A percentile compares a stretch with the other conserved stretches of the same genome.
These are phyloP conservation scores for Sanghuangporus baumii DNA, from an alignment of 1,284 basidiomycete genomes.

Conservation along the genomic window DNA sequence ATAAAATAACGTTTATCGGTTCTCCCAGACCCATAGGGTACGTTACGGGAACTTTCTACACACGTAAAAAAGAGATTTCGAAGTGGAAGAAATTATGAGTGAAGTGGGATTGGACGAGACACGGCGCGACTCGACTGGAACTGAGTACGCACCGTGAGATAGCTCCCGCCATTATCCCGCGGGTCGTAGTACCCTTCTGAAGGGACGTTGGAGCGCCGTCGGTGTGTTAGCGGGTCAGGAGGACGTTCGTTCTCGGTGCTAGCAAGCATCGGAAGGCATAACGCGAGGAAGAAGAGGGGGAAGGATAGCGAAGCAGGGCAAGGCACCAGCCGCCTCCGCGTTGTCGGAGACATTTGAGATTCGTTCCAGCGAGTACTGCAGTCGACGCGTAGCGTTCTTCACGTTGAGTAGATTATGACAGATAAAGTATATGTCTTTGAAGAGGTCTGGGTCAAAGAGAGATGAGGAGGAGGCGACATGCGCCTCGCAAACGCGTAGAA, in stretches of 20 bases:
- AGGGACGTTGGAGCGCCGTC: constrained; percentile 13
- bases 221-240: neutral
- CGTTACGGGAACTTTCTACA: constrained; percentile 52
- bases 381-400: no score
- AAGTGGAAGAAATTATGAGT: neutral
- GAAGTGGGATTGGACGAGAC: neutral
- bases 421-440: no score
- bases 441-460: no score
- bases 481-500: neutral
- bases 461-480: no score
- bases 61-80: neutral
- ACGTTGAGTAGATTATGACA: no score
- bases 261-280: neutral
- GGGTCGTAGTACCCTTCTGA: constrained; percentile 42
- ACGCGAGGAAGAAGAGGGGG: no score
- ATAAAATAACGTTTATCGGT: constrained; percentile 85
- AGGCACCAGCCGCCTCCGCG: no score
- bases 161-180: constrained; percentile 34
- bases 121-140: neutral
- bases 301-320: no score
- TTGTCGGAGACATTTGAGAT: no score
- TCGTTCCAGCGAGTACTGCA: no score
- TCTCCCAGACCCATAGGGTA: constrained; percentile 78
- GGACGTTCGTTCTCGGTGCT: neutral
- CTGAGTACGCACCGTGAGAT: constrained; percentile 39